phyloP scores from a whole-genome alignment of 2,329 filamentous ascomycete species.

The Xylariaceae sp. region DNA sequence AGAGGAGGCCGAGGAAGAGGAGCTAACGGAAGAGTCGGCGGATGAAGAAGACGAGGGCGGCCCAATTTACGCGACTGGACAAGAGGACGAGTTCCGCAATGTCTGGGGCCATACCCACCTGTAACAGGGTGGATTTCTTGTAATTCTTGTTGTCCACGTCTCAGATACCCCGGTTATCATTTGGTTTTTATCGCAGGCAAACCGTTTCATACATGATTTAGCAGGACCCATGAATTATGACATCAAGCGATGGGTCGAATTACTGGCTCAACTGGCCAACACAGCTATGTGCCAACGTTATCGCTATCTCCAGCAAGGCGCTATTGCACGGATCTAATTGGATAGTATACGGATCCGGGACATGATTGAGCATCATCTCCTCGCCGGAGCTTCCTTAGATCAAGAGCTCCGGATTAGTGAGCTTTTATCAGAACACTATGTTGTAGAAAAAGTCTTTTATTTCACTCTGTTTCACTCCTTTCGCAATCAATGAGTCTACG shows the following conservation, averaged over 20 bases:
- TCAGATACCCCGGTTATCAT: constrained; percentile 21
- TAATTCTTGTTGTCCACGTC: constrained; percentile 16
- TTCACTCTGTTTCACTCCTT: too few species aligned
- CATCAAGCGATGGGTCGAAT: not conserved
- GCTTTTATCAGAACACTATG: too few species aligned
- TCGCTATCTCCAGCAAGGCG: too few species aligned
- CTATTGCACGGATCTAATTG: too few species aligned
- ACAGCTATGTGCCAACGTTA: too few species aligned
- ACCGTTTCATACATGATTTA: constrained; percentile 6
- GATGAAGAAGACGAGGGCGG: constrained; percentile 16
- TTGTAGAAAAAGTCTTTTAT: too few species aligned
- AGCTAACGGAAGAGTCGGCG: constrained; percentile 20
- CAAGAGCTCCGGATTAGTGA: too few species aligned
- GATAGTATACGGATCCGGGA: too few species aligned
- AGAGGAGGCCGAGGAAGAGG: constrained; percentile 31
- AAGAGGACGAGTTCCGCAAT: constrained; percentile 27
- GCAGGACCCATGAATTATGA: constrained; percentile 12
- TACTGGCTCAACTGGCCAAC: too few species aligned
- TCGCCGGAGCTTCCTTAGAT: too few species aligned
- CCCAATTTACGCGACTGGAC: constrained; percentile 21
- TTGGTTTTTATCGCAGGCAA: constrained; percentile 10
- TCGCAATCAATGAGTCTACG: too few species aligned
- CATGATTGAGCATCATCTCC: too few species aligned
- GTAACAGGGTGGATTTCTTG: constrained; percentile 12
- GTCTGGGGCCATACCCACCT: constrained; percentile 27